phyloP scores from a whole-genome alignment of 1,284 basidiomycete genomes.

The Amylostereum chailletii region DNA sequence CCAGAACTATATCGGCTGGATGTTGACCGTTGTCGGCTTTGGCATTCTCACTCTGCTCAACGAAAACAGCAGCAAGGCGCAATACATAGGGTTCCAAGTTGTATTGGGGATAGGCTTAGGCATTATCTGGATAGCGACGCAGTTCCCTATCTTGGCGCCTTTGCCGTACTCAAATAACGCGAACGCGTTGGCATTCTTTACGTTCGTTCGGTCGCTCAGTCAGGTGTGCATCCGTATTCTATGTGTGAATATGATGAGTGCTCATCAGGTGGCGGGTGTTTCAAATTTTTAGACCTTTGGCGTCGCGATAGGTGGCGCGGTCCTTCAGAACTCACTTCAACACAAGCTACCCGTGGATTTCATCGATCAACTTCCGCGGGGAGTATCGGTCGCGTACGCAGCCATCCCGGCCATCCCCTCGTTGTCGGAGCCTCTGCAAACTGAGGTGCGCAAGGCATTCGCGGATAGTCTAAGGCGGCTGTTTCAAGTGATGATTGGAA shows the following conservation, averaged over 20 bases:
- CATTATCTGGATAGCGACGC: slow-evolving; percentile 11
- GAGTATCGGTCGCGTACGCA: slow-evolving; percentile 20
- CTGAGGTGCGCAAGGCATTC: slow-evolving; percentile 22
- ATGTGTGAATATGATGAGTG: background rate
- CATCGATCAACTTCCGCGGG: slow-evolving; percentile 13
- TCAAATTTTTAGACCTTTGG: slow-evolving; percentile 19
- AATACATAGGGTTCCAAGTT: slow-evolving; percentile 16
- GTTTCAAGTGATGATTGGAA: slow-evolving; percentile 19
- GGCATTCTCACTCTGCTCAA: slow-evolving; percentile 15
- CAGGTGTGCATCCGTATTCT: slow-evolving; percentile 8
- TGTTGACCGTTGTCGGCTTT: slow-evolving; percentile 14
- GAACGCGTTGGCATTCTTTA: slow-evolving; percentile 18
- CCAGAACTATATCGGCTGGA: slow-evolving; percentile 17
- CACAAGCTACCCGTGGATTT: slow-evolving; percentile 14
- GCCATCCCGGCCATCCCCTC: slow-evolving; percentile 19
- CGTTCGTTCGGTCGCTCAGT: slow-evolving; percentile 19
- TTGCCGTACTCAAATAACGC: slow-evolving; percentile 19
- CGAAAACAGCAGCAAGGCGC: slow-evolving; percentile 9
- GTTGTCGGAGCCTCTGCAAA: slow-evolving; percentile 13
- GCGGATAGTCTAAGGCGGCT: slow-evolving; percentile 20
- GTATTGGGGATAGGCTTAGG: slow-evolving; percentile 21
- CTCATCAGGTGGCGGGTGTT: background rate
- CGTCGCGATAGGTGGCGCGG: slow-evolving; percentile 19
- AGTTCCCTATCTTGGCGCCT: slow-evolving; percentile 26
- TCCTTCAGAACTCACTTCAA: slow-evolving; percentile 21